A percentile compares a stretch with the other conserved stretches of the same genome.
Evolutionary conservation across 768 basidiomycete species (phyloP).

Genomic region (Termitomyces sp.): DNA sequence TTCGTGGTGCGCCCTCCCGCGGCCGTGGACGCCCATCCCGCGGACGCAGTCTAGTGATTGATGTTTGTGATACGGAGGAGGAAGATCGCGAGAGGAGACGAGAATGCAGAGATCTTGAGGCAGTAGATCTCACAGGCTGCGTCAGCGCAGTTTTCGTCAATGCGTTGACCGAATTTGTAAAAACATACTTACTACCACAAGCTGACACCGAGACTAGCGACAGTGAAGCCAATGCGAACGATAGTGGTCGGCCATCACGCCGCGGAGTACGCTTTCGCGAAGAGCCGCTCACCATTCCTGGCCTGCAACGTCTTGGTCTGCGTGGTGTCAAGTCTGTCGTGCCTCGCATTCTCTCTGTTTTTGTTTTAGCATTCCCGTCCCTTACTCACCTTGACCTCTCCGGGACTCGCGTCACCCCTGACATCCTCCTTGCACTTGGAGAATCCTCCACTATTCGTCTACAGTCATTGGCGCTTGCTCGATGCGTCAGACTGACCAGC

Average conservation of each 20-base stretch:
- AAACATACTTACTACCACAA: slow-evolving; percentile 48
- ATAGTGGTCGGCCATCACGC: slow-evolving; percentile 22
- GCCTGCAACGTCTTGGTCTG: slow-evolving; percentile 72
- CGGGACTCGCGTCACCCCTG: slow-evolving; percentile 75
- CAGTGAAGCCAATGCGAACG: slow-evolving; percentile 34
- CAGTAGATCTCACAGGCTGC: slow-evolving; percentile 92
- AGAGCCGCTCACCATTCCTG: slow-evolving; percentile 59
- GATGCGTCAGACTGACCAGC: slow-evolving; percentile 81
- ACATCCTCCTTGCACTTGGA: slow-evolving; percentile 66
- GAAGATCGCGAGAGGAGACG: slow-evolving; percentile 71
- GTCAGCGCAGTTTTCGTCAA: slow-evolving; percentile 87
- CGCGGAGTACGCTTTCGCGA: slow-evolving; percentile 28
- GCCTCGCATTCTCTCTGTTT: slow-evolving; percentile 60
- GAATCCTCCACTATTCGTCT: slow-evolving; percentile 62
- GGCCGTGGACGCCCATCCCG: slow-evolving; percentile 65
- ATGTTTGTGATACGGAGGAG: slow-evolving; percentile 59
- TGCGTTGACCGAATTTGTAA: slow-evolving; percentile 80
- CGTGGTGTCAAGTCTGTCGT: slow-evolving; percentile 78
- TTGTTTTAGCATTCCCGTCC: slow-evolving; percentile 77
- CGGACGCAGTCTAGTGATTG: slow-evolving; percentile 48
- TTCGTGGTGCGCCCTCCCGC: slow-evolving; percentile 73
- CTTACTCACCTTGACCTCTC: slow-evolving; percentile 91
- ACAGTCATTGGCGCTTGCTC: slow-evolving; percentile 74
- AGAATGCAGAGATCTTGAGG: slow-evolving; percentile 76
- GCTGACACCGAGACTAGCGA: slow-evolving; percentile 35